Percentiles rank a stretch among this genome's conserved stretches.
Evolutionary conservation across 495 filamentous ascomycete species (phyloP).

Genomic region (Hyaloscypha bicolor): DNA sequence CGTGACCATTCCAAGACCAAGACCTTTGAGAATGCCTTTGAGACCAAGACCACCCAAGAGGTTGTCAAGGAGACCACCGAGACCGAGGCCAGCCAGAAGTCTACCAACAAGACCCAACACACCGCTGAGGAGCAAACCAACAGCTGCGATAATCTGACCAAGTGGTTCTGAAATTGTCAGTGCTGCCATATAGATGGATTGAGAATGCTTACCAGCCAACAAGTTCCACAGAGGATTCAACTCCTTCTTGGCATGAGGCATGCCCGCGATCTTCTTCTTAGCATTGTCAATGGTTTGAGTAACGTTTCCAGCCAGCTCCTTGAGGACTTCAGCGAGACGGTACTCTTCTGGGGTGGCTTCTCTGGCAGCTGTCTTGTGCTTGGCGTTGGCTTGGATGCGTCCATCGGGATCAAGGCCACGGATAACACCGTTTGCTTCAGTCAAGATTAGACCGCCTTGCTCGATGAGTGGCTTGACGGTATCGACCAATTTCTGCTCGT

Average conservation of each 20-base stretch:
- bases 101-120: slow-evolving; percentile 82
- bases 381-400: slow-evolving; percentile 80
- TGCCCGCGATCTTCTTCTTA: slow-evolving; percentile 82
- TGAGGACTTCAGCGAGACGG: slow-evolving; percentile 78
- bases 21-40: slow-evolving; percentile 70
- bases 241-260: slow-evolving; percentile 94
- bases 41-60: slow-evolving; percentile 81
- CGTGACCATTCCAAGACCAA: slow-evolving; percentile 67
- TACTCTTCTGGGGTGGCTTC: slow-evolving; percentile 90
- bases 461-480: slow-evolving; percentile 86
- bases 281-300: slow-evolving; percentile 82
- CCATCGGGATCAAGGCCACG: slow-evolving; percentile 91
- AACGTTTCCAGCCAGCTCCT: slow-evolving; percentile 67
- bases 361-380: slow-evolving; percentile 75
- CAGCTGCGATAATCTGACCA: slow-evolving; percentile 91
- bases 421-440: slow-evolving; percentile 87
- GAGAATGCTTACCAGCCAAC: slow-evolving; percentile 45
- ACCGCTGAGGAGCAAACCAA: slow-evolving; percentile 80
- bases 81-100: slow-evolving; percentile 72
- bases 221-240: slow-evolving; percentile 87
- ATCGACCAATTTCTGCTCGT: slow-evolving; percentile 86
- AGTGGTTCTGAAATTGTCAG: slow-evolving; percentile 59
- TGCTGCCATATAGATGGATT: not conserved
- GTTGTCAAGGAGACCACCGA: slow-evolving; percentile 79
- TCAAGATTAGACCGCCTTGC: slow-evolving; percentile 76